Evolutionary conservation across 2,329 filamentous ascomycete genomes (phyloP).

Genomic region (Fusarium acutatum): DNA sequence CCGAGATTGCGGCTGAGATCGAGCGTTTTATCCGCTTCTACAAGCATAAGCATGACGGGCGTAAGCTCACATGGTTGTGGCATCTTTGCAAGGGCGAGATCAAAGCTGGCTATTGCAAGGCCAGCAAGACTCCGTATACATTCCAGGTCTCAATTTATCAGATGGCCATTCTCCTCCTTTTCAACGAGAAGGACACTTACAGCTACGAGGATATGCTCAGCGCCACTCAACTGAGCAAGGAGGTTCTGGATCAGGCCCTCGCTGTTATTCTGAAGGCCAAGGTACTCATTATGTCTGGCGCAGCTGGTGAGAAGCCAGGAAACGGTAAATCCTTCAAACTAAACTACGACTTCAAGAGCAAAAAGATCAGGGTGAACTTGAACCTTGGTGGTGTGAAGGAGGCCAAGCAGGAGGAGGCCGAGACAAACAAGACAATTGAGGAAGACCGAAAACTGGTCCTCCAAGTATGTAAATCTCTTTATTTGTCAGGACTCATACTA

Average conservation of each 20-base stretch:
- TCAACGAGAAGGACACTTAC: conserved; percentile 89
- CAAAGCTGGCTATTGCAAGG: conserved; percentile 91
- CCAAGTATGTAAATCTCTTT: conserved; percentile 72
- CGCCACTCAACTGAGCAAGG: conserved; percentile 80
- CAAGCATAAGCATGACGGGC: conserved; percentile 94
- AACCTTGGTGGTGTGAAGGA: conserved; percentile 96
- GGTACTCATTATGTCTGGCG: conserved; percentile 77
- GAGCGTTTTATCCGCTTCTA: conserved; percentile 93
- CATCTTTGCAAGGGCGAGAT: conserved; percentile 98
- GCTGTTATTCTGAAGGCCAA: conserved; percentile 92
- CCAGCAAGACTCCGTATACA: conserved; percentile 88
- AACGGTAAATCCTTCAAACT: conserved; percentile 82
- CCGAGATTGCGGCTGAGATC: conserved; percentile 84
- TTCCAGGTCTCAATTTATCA: conserved; percentile 98
- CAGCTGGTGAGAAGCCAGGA: conserved; percentile 75
- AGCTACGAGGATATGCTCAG: conserved; percentile 88
- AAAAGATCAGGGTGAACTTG: conserved; percentile 96
- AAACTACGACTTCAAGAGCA: conserved; percentile 97
- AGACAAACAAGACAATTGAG: conserved; percentile 99
- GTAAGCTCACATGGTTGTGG: conserved; percentile 98
- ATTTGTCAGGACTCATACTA: conserved; percentile 23
- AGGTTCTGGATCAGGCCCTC: conserved; percentile 87
- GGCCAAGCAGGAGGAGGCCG: conserved; percentile 93
- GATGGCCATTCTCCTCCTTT: conserved; percentile 93
- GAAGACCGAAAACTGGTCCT: conserved; percentile 96